Percentiles rank a stretch among this genome's conserved stretches.
Evolutionary conservation across 2,329 filamentous ascomycete species (phyloP).

Genomic region (Aplosporella prunicola): DNA sequence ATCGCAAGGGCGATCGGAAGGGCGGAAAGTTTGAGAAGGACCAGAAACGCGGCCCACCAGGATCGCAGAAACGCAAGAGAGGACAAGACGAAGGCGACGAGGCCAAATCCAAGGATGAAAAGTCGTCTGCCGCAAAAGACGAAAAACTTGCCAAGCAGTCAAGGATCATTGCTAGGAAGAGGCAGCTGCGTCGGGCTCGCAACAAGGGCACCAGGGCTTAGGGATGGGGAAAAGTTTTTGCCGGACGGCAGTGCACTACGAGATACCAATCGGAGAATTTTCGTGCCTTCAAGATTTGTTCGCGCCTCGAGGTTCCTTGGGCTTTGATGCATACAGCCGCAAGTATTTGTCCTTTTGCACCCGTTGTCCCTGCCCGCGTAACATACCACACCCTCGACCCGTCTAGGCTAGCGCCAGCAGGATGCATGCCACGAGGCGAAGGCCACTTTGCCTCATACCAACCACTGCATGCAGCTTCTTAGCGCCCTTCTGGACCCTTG

Average conservation of each 20-base stretch:
- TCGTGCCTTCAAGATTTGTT: neutral
- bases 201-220: constrained; percentile 34
- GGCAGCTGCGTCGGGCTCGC: constrained; percentile 54
- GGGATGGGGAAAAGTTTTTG: neutral
- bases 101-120: constrained; percentile 27
- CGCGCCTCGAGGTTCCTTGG: too few relatives aligned
- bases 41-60: neutral
- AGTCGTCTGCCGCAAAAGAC: constrained; percentile 31
- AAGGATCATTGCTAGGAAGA: constrained; percentile 77
- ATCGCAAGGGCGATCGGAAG: constrained; percentile 1
- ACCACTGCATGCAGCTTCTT: too few relatives aligned
- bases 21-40: constrained; percentile 5
- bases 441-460: too few relatives aligned
- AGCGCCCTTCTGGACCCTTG: too few relatives aligned
- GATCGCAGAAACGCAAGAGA: constrained; percentile 6
- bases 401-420: too few relatives aligned
- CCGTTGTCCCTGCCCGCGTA: too few relatives aligned
- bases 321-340: too few relatives aligned
- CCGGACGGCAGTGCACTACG: neutral
- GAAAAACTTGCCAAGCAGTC: constrained; percentile 53
- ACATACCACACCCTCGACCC: too few relatives aligned
- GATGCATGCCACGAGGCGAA: too few relatives aligned
- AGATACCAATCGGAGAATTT: constrained; percentile 2
- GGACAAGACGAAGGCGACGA: constrained; percentile 15
- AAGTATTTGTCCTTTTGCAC: too few relatives aligned